phyloP scores from a whole-genome alignment of 2,329 filamentous ascomycete species.

The Tolypocladium inflatum region DNA sequence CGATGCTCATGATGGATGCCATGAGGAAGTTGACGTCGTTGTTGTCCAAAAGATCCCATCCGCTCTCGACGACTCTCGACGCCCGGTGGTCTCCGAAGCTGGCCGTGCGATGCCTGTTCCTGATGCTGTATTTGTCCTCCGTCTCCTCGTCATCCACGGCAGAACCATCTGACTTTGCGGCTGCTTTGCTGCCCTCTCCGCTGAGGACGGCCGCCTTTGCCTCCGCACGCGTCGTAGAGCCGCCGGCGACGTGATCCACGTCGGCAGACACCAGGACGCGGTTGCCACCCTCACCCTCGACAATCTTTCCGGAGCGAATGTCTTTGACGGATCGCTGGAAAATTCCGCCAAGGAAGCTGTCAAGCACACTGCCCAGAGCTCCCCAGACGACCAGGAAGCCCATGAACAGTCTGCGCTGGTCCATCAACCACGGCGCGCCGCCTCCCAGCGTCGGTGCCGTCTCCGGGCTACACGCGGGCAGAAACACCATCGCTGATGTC shows the following conservation, averaged over 20 bases:
- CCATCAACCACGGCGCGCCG: slow-evolving; percentile 37
- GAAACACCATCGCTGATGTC: slow-evolving; percentile 51
- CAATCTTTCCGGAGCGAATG: slow-evolving; percentile 71
- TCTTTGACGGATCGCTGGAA: slow-evolving; percentile 84
- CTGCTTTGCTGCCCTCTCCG: slow-evolving; percentile 33
- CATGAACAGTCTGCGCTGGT: slow-evolving; percentile 37
- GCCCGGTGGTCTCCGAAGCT: slow-evolving; percentile 48
- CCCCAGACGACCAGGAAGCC: slow-evolving; percentile 63
- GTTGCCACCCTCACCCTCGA: slow-evolving; percentile 73
- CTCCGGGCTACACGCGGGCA: slow-evolving; percentile 56
- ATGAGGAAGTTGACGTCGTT: slow-evolving; percentile 93
- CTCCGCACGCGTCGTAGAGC: slow-evolving; percentile 22
- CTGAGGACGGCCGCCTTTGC: slow-evolving; percentile 30
- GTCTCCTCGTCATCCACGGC: slow-evolving; percentile 25
- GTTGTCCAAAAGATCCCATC: slow-evolving; percentile 73
- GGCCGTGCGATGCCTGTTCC: slow-evolving; percentile 37
- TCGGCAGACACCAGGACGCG: slow-evolving; percentile 39
- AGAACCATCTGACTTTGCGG: slow-evolving; percentile 23
- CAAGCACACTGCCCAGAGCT: slow-evolving; percentile 68
- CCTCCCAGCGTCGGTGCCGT: slow-evolving; percentile 28
- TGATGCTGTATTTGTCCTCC: slow-evolving; percentile 36
- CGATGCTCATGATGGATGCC: slow-evolving; percentile 72
- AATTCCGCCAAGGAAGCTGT: slow-evolving; percentile 77
- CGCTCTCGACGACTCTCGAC: slow-evolving; percentile 57
- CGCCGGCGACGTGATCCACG: slow-evolving; percentile 13